A percentile compares a stretch with the other conserved stretches of the same genome.
These are phyloP conservation scores for Myxozyma neotropica DNA, from an alignment of 805 yeast species.

Conservation along the genomic window DNA sequence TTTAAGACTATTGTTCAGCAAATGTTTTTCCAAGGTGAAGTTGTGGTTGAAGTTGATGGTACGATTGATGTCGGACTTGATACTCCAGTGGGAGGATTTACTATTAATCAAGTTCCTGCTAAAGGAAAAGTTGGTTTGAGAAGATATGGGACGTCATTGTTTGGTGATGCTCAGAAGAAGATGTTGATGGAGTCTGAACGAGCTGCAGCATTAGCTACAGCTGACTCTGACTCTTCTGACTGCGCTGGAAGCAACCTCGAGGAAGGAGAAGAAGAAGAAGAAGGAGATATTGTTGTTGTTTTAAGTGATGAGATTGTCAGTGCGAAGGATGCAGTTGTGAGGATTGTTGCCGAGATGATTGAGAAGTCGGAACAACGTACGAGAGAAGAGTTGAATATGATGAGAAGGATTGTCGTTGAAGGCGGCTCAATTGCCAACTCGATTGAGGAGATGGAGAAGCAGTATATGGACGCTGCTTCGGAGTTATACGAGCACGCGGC, in stretches of 20 bases:
- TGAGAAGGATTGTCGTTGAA: too few species aligned
- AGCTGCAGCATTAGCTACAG: too few species aligned
- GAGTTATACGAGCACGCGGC: too few species aligned
- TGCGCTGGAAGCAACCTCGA: too few species aligned
- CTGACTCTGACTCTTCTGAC: too few species aligned
- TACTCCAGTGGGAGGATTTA: conserved; percentile 29
- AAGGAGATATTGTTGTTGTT: not conserved
- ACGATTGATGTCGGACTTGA: conserved; percentile 30
- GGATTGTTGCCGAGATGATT: not conserved
- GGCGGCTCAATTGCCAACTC: too few species aligned
- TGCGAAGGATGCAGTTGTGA: not conserved
- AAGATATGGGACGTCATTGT: conserved; percentile 1
- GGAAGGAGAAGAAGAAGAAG: not conserved
- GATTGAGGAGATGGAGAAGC: too few species aligned
- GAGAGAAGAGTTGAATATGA: too few species aligned
- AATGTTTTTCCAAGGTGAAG: conserved; percentile 32
- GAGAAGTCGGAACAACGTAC: too few species aligned
- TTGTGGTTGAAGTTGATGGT: conserved; percentile 30
- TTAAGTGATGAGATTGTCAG: too few species aligned
- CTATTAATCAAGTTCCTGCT: conserved; percentile 29
- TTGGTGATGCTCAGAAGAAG: not conserved
- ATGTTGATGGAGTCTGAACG: not conserved
- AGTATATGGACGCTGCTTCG: too few species aligned
- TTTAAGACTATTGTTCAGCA: conserved; percentile 28
- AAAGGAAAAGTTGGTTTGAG: conserved; percentile 24